A percentile compares a stretch with the other conserved stretches of the same genome.
Conservation (phyloP, 2,329 filamentous ascomycete genomes). For the Drechslerella coelobrocha region DNA sequence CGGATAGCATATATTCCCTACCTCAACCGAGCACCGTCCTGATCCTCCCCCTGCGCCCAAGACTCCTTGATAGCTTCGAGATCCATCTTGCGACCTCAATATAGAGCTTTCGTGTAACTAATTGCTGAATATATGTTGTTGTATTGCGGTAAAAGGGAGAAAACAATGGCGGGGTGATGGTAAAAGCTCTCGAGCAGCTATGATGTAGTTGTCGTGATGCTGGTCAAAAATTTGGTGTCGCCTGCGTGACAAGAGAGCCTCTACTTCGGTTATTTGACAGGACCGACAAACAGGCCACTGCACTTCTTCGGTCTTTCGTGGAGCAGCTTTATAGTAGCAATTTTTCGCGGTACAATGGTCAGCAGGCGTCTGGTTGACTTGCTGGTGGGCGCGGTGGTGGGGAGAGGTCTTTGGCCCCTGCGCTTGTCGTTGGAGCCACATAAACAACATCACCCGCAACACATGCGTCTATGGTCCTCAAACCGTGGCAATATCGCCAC, state of each 20-base stretch:
- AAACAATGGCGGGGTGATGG: constrained; percentile 31
- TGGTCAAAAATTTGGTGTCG: constrained; percentile 13
- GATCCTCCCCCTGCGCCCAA: constrained; percentile 48
- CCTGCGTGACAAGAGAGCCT: neutral
- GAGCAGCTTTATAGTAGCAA: neutral
- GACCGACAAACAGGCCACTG: constrained; percentile 1
- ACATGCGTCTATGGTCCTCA: no score
- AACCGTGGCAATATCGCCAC: neutral
- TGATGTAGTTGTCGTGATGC: constrained; percentile 23
- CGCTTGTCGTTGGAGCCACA: constrained; percentile 39
- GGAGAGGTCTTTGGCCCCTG: constrained; percentile 15
- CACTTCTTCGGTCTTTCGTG: neutral
- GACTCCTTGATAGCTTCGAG: constrained; percentile 46
- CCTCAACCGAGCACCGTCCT: constrained; percentile 52
- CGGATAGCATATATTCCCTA: constrained; percentile 21
- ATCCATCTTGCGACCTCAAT: constrained; percentile 40
- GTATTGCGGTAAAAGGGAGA: constrained; percentile 16
- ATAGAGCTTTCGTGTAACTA: constrained; percentile 30
- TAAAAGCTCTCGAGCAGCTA: constrained; percentile 16
- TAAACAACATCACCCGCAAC: constrained; percentile 50
- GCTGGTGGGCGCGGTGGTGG: constrained; percentile 28
- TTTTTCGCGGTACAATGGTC: constrained; percentile 30
- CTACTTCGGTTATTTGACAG: constrained; percentile 8
- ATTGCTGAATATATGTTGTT: constrained; percentile 30
- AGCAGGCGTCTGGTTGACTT: neutral